Conservation (phyloP, 1,284 basidiomycete genomes). For the Wolfiporia cocos region DNA sequence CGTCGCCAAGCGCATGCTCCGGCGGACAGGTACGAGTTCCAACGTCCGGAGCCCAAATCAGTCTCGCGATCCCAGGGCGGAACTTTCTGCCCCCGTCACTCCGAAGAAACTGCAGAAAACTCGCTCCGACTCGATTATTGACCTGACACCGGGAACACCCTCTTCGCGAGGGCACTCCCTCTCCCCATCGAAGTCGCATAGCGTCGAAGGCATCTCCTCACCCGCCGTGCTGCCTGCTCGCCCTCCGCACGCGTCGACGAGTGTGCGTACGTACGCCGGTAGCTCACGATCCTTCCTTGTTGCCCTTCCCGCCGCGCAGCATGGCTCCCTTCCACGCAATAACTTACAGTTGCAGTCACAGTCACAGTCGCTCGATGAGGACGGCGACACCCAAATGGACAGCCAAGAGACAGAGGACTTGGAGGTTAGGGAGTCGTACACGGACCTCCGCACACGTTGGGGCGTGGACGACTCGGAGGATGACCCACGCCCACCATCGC, state of each 20-base stretch:
- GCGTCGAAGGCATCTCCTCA: constrained; percentile 16
- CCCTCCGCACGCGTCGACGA: constrained; percentile 21
- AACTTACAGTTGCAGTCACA: constrained; percentile 13
- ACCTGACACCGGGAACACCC: constrained; percentile 13
- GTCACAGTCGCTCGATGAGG: constrained; percentile 15
- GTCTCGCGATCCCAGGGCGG: constrained; percentile 4
- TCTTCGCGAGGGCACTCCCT: constrained; percentile 10
- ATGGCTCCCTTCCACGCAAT: constrained; percentile 17
- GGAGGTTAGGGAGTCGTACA: constrained; percentile 60
- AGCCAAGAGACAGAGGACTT: constrained; percentile 48
- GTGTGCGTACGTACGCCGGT: constrained; percentile 64
- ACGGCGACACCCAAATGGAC: constrained; percentile 15
- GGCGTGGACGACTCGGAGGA: constrained; percentile 73
- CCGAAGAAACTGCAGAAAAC: constrained; percentile 25
- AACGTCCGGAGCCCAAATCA: too few relatives aligned
- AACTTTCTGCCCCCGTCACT: constrained; percentile 33
- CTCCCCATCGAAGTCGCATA: constrained; percentile 16
- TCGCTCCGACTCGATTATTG: constrained; percentile 17
- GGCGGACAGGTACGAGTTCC: constrained; percentile 34
- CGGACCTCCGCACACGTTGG: constrained; percentile 61
- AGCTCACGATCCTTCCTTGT: constrained; percentile 72
- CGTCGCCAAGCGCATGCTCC: constrained; percentile 40
- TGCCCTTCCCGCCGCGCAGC: constrained; percentile 36
- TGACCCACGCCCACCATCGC: constrained; percentile 40
- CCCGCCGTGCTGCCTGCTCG: constrained; percentile 9